Evolutionary conservation across 139 green algal species (phyloP).

Genomic region (Nannochloris sp.): DNA sequence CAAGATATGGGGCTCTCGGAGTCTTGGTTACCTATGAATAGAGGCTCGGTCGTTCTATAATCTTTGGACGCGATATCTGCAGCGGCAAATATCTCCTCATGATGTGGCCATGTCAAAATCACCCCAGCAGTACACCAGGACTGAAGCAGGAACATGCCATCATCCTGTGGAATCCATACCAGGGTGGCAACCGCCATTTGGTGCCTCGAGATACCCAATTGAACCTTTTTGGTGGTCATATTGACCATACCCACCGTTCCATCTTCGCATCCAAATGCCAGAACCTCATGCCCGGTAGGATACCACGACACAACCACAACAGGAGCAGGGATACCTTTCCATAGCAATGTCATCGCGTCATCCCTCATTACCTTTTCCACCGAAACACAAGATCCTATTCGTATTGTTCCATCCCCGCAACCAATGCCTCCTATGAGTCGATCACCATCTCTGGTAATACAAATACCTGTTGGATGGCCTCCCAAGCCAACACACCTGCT

Average conservation of each 20-base stretch:
- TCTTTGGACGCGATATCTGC: not conserved
- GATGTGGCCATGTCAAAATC: not conserved
- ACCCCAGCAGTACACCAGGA: not conserved
- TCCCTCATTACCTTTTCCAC: not conserved
- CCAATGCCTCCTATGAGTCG: slow-evolving; percentile 8
- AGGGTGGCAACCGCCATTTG: not conserved
- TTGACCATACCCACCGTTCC: slow-evolving; percentile 19
- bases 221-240: not conserved
- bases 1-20: no score
- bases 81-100: not conserved
- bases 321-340: slow-evolving; percentile 14
- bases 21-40: no score
- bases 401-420: slow-evolving; percentile 23
- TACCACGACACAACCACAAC: slow-evolving; percentile 20
- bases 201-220: slow-evolving; percentile 12
- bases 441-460: not conserved
- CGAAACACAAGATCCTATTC: not conserved
- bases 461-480: not conserved
- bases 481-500: not conserved
- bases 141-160: not conserved
- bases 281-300: not conserved
- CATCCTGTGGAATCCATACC: not conserved
- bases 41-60: no score
- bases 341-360: slow-evolving; percentile 6
- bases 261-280: slow-evolving; percentile 28